phyloP scores from a whole-genome alignment of 2,329 filamentous ascomycete species.

The Pseudogymnoascus sp. region DNA sequence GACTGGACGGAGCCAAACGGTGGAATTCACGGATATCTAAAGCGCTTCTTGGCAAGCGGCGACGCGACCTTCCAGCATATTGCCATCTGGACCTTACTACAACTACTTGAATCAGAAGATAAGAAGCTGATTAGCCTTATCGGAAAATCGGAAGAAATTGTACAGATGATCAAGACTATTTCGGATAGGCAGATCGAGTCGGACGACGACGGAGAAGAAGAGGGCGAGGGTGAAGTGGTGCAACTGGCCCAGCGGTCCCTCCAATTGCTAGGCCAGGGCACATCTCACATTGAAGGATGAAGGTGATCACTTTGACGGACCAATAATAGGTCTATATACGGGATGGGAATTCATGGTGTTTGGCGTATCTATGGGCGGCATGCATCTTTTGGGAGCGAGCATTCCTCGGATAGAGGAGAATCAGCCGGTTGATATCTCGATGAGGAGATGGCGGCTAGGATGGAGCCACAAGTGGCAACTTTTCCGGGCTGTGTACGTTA shows the following conservation, averaged over 20 bases:
- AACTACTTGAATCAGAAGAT: conserved; percentile 92
- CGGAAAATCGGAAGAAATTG: conserved; percentile 81
- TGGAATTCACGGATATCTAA: conserved; percentile 91
- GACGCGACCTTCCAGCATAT: conserved; percentile 99
- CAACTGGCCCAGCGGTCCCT: conserved; percentile 84
- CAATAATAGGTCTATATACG: conserved; percentile 20
- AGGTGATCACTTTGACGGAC: not conserved
- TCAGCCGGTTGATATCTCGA: conserved; percentile 14
- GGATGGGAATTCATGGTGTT: conserved; percentile 30
- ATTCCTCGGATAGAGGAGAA: conserved; percentile 27
- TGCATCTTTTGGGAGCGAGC: conserved; percentile 27
- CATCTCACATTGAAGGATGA: conserved; percentile 71
- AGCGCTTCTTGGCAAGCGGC: conserved; percentile 84
- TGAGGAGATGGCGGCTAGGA: conserved; percentile 10
- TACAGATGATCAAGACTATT: conserved; percentile 86
- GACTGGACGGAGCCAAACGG: conserved; percentile 90
- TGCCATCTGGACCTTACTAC: conserved; percentile 94
- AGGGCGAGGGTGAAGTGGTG: conserved; percentile 89
- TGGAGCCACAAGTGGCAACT: conserved; percentile 14
- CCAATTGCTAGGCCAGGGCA: conserved; percentile 72
- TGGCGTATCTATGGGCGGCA: conserved; percentile 26
- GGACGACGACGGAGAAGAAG: conserved; percentile 78
- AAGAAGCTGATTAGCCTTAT: conserved; percentile 82
- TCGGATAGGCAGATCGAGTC: conserved; percentile 83
- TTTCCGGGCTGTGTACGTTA: conserved; percentile 14